Percentiles rank a stretch among this genome's conserved stretches.
Evolutionary conservation across 768 basidiomycete species (phyloP).

Genomic region (Leccinum fibrillosum): DNA sequence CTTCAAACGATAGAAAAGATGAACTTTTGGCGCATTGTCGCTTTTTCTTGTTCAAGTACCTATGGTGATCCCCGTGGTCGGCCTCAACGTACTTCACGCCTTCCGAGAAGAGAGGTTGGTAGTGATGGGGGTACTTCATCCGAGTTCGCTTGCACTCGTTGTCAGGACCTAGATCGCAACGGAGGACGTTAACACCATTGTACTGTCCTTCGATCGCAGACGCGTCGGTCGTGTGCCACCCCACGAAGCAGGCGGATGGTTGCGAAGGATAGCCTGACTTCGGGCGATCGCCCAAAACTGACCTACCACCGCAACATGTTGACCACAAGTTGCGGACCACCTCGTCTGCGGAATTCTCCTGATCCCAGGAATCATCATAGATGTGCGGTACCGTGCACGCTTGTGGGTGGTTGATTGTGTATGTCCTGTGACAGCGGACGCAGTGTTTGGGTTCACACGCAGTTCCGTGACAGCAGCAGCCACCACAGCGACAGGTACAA

Average conservation of each 20-base stretch:
- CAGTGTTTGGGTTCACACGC: background rate
- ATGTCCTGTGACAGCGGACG: conserved; percentile 1
- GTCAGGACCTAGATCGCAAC: background rate
- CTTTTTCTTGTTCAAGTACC: background rate
- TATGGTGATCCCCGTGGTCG: background rate
- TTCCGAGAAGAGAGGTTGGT: background rate
- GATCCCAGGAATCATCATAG: background rate
- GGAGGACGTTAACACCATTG: conserved; percentile 1
- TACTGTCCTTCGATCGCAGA: background rate
- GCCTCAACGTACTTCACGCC: background rate
- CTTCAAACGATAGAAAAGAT: background rate
- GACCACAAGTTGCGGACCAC: background rate
- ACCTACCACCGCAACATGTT: background rate
- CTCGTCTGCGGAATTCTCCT: background rate
- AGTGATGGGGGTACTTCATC: background rate
- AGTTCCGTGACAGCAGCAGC: conserved; percentile 4
- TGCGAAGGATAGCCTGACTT: background rate
- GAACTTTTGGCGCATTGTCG: background rate
- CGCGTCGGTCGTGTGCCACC: conserved; percentile 1
- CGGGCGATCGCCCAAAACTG: background rate
- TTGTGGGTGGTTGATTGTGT: background rate
- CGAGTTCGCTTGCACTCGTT: background rate
- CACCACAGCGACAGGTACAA: conserved; percentile 1
- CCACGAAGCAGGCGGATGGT: background rate
- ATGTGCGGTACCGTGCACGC: conserved; percentile 3